Evolutionary conservation across 768 basidiomycete species (phyloP).

Genomic region (Obba rivulosa): DNA sequence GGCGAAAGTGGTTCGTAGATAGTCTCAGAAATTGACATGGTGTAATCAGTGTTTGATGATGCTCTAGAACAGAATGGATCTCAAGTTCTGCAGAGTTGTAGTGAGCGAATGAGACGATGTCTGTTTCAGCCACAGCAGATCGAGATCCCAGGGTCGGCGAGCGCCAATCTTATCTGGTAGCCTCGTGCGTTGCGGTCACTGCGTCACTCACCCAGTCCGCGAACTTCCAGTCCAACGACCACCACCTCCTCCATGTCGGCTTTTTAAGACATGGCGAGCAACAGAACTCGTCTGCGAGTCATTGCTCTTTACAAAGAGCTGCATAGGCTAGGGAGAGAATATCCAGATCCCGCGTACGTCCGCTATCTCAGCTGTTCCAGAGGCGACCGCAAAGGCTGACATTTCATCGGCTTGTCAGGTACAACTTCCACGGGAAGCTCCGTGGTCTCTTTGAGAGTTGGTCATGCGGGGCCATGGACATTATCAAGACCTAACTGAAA

Average conservation of each 20-base stretch:
- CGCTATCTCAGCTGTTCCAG: neutral
- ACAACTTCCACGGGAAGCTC: conserved; percentile 72
- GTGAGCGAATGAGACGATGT: neutral
- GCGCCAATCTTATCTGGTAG: neutral
- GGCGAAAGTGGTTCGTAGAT: conserved; percentile 14
- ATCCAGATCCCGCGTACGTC: conserved; percentile 75
- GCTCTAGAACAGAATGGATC: no score
- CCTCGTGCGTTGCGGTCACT: neutral
- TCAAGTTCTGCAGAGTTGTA: no score
- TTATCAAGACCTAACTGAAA: neutral
- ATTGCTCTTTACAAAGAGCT: conserved; percentile 79
- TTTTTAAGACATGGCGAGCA: conserved; percentile 39
- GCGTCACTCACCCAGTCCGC: no score
- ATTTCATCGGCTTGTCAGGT: conserved; percentile 35
- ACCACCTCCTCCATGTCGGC: neutral
- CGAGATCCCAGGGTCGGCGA: conserved; percentile 1
- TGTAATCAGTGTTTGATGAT: no score
- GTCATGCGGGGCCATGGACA: conserved; percentile 14
- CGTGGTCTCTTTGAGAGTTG: conserved; percentile 70
- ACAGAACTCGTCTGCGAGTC: conserved; percentile 54
- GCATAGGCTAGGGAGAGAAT: conserved; percentile 73
- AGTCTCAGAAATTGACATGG: conserved; percentile 2
- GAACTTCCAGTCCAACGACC: neutral
- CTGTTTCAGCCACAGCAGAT: conserved; percentile 2
- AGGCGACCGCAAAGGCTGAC: neutral